A percentile compares a stretch with the other conserved stretches of the same genome.
phyloP scores from a whole-genome alignment of 306 rosid species.

The Lotus japonicus region DNA sequence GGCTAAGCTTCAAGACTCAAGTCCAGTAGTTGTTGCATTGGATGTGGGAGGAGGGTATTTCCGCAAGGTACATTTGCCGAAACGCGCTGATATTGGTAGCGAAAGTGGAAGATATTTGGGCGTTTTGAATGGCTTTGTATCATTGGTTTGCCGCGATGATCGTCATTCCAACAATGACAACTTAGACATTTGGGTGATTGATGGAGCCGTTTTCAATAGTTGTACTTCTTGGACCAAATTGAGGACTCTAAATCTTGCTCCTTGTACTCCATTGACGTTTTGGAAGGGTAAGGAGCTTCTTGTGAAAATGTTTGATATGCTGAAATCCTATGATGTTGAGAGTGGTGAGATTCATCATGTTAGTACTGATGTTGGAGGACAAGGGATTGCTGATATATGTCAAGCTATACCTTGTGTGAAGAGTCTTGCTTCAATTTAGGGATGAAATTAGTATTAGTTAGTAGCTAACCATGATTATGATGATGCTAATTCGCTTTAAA shows the following conservation, averaged over 20 bases:
- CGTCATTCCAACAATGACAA: background rate
- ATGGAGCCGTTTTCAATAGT: background rate
- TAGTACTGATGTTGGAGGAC: background rate
- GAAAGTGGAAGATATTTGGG: background rate
- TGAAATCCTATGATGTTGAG: background rate
- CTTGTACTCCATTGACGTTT: background rate
- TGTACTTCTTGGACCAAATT: background rate
- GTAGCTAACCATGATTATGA: too few relatives aligned
- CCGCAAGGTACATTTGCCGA: background rate
- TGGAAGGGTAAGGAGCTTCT: background rate
- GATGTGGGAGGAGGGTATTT: constrained; percentile 7
- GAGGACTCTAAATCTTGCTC: background rate
- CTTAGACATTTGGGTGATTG: background rate
- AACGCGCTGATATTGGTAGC: background rate
- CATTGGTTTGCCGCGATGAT: background rate
- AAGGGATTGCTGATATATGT: background rate
- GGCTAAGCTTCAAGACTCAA: background rate
- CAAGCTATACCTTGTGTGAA: background rate
- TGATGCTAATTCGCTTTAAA: background rate
- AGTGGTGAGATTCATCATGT: background rate
- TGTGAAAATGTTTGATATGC: background rate
- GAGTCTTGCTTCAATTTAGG: background rate
- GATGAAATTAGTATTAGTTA: background rate
- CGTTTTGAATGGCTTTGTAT: background rate
- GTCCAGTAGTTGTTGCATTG: background rate